Evolutionary conservation across 2,329 filamentous ascomycete species (phyloP), one percentile per base, ranked within the genome.

Genomic region (Purpureocillium takamizusanense): DNA sequence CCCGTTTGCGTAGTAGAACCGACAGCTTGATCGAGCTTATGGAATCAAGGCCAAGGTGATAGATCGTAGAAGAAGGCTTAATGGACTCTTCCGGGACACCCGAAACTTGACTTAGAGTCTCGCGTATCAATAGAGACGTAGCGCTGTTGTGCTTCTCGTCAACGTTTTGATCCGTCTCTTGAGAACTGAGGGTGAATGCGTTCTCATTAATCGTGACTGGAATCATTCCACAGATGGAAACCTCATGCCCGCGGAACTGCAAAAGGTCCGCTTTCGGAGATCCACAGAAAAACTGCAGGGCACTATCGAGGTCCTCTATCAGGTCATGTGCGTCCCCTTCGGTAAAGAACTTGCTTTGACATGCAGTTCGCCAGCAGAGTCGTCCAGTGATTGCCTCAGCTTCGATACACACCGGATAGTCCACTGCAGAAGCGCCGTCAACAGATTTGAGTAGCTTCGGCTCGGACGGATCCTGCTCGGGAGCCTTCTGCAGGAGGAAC

Each of bases 21-120:
- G 80, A 78, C 4, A 88, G 78, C 51, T 92, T 94, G 63, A 95
- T 92, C 2, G 87, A 83, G 46, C 82, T 90, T 56, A 95, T 94
- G 0, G 89, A 95, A 55, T 95, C 89, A 2, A 95, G 74, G 0
- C 89, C 89, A 2, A 95, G 70, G 45, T 92, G 81, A 57, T 92
- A 94, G 11, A 95, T 74, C 0, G 74, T 86, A 36, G 79, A 74
- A 1, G 69, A 65, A 39, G 69, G 70, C 3, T 63, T 59, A 37
- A 95, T 83, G 2, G 76, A 66, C 0, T 66, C 53, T 14, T 67
- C 59, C 0, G 78, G 65, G 0, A 83, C 60, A 13, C 72, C 74
- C 0, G 87, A 84, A 1, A 89, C 67, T 23, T 68, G 54, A 1
- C 70, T 62, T 12, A 83, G 57, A 0, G 72, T 62, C 2, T 61